Conservation (phyloP, 495 filamentous ascomycete genomes). For the Sabuloglossum arenarium region DNA sequence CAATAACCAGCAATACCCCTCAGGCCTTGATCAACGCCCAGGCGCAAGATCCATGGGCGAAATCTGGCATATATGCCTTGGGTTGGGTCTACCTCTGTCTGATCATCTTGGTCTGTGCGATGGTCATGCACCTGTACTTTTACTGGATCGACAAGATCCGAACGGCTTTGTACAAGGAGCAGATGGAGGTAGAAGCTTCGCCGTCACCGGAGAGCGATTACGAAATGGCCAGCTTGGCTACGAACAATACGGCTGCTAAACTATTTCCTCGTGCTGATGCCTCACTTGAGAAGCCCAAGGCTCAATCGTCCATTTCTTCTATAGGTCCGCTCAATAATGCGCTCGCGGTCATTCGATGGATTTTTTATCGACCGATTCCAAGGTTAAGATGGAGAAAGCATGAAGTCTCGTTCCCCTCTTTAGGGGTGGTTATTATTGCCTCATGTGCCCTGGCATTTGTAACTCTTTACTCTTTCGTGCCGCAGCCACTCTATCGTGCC, state of each 20-base stretch:
- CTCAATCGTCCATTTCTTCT: conserved; percentile 45
- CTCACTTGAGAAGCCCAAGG: conserved; percentile 22
- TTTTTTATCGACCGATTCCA: conserved; percentile 71
- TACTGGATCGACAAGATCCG: conserved; percentile 76
- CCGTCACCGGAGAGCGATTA: conserved; percentile 44
- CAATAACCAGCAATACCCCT: conserved; percentile 45
- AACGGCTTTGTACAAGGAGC: conserved; percentile 62
- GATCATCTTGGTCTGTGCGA: conserved; percentile 40
- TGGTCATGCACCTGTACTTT: conserved; percentile 52
- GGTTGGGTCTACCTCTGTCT: conserved; percentile 76
- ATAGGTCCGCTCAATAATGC: conserved; percentile 50
- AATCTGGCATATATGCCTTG: conserved; percentile 72
- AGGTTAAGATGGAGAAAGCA: conserved; percentile 37
- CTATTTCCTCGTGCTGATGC: conserved; percentile 1
- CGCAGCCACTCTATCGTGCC: conserved; percentile 66
- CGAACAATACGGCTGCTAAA: background rate
- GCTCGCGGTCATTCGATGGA: conserved; percentile 57
- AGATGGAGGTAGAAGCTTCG: conserved; percentile 26
- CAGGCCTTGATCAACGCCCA: conserved; percentile 49
- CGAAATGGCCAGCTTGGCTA: conserved; percentile 39
- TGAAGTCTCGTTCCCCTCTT: conserved; percentile 53
- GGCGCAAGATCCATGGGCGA: conserved; percentile 54
- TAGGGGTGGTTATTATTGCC: conserved; percentile 44
- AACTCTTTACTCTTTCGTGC: conserved; percentile 61
- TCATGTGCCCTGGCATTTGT: conserved; percentile 45